A percentile compares a stretch with the other conserved stretches of the same genome.
These are phyloP conservation scores for Annulohypoxylon moriforme DNA, from an alignment of 495 filamentous ascomycete genomes.

Conservation along the genomic window DNA sequence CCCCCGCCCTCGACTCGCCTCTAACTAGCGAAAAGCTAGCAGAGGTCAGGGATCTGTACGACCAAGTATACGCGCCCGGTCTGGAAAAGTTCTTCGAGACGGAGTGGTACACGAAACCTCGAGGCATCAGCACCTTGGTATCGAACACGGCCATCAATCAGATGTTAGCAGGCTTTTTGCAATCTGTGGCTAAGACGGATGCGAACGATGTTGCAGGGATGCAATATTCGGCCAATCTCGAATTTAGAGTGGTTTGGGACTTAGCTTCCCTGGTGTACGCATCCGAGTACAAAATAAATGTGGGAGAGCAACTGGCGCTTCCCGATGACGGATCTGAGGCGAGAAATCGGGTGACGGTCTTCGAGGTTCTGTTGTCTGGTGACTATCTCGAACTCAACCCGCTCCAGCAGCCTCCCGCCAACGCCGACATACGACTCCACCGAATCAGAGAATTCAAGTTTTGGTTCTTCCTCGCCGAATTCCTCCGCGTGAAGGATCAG, in stretches of 20 bases:
- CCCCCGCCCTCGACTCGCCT: constrained; percentile 68
- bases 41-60: constrained; percentile 79
- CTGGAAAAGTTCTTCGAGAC: constrained; percentile 86
- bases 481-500: constrained; percentile 71
- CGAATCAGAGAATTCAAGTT: constrained; percentile 77
- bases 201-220: constrained; percentile 70
- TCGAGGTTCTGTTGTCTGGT: constrained; percentile 79
- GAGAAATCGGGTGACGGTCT: constrained; percentile 73
- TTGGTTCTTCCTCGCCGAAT: constrained; percentile 80
- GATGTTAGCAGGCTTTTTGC: constrained; percentile 70
- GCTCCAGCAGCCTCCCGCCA: constrained; percentile 57
- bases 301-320: constrained; percentile 41
- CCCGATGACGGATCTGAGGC: constrained; percentile 69
- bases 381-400: constrained; percentile 69
- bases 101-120: constrained; percentile 75
- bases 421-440: constrained; percentile 61
- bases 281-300: constrained; percentile 47
- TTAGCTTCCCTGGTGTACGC: constrained; percentile 60
- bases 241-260: constrained; percentile 78
- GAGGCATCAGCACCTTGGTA: constrained; percentile 54
- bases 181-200: constrained; percentile 53
- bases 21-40: constrained; percentile 66
- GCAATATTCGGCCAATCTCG: constrained; percentile 69
- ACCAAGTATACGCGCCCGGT: constrained; percentile 78
- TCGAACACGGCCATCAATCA: constrained; percentile 69